Base-by-base conservation (phyloP, 176 grass and related monocot genomes). In the Carex kokanica region DNA sequence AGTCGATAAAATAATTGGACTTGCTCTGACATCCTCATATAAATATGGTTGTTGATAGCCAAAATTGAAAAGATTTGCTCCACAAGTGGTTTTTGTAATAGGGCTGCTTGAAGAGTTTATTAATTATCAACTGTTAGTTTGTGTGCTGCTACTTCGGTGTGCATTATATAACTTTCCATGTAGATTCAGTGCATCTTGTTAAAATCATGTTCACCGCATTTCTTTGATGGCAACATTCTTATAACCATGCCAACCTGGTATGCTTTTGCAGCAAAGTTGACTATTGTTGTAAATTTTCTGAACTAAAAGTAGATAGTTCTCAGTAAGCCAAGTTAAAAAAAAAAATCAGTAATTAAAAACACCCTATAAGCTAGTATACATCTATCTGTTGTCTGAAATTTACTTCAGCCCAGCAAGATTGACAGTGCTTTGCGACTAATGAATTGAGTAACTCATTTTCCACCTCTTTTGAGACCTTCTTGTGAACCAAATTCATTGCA, bases 391-490 rank as follows among this genome's bases (percentile, higher is more conserved):
- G 13, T 55, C 51, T 56, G 14, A 32, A 78, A 78, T 56, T 56
- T 56, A 56, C 51, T 56, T 56, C 51, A 56, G 73, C 13, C 14
- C 12, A 78, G 13, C 73, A 78, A 55, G 25, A 55, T 56, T 78
- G 73, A 31, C 73, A 78, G 23, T 32, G 25, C 73, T 55, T 56
- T 55, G 49, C 56, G 51, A 34, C 13, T 32, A 90, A 38, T 17
- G 40, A 86, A 38, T 63, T 15, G 47, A 81, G 73, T 60, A 84
- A 78, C n/a, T 64, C 29, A n/a, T 83, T 84, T 45, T 90, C 85
- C 57, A 81, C 81, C 32, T 85, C 85, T 57, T 79, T 73, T 11
- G 81, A 41, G 6, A 83, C 81, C 45, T 54, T 68, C 31, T 66
- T 36, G 47, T 31, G 38, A 38, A 87, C 68, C 64, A 90, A 62